Conservation (phyloP, 495 filamentous ascomycete genomes). For the Penicillium pancosmium region DNA sequence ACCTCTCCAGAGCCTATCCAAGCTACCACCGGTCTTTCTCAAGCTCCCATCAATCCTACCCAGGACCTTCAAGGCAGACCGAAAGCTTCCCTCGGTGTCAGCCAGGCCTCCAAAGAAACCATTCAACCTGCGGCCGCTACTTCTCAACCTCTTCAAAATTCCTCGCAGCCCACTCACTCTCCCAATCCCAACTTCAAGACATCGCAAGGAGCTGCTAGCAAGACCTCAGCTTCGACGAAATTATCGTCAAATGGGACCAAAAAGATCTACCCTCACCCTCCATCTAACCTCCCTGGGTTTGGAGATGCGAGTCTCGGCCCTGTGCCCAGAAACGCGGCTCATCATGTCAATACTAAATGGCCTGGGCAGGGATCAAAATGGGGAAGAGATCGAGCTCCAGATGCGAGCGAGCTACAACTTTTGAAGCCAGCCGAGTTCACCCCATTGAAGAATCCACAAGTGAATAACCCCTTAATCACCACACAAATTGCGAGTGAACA, state of each 20-base stretch:
- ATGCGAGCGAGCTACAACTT: conserved; percentile 45
- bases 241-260: neutral
- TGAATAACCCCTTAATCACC: neutral
- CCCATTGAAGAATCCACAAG: neutral
- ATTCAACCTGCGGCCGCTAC: neutral
- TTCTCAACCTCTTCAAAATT: neutral
- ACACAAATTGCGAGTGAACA: neutral
- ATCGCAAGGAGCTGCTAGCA: too few species aligned
- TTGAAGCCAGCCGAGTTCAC: conserved; percentile 37
- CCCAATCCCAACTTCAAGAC: too few species aligned
- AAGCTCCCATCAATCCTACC: too few species aligned
- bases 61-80: too few species aligned
- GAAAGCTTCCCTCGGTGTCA: too few species aligned
- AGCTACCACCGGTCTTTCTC: too few species aligned
- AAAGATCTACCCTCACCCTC: neutral
- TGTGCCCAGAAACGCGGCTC: neutral
- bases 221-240: neutral
- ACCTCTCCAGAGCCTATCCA: too few species aligned
- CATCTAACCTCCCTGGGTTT: neutral
- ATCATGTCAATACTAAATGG: neutral
- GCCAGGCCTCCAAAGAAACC: too few species aligned
- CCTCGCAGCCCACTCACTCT: neutral
- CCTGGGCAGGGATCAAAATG: conserved; percentile 19
- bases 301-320: neutral
- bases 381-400: conserved; percentile 46